Conservation (phyloP, 108 stramenopile species). For the Pseudonitzschia multistriata region DNA sequence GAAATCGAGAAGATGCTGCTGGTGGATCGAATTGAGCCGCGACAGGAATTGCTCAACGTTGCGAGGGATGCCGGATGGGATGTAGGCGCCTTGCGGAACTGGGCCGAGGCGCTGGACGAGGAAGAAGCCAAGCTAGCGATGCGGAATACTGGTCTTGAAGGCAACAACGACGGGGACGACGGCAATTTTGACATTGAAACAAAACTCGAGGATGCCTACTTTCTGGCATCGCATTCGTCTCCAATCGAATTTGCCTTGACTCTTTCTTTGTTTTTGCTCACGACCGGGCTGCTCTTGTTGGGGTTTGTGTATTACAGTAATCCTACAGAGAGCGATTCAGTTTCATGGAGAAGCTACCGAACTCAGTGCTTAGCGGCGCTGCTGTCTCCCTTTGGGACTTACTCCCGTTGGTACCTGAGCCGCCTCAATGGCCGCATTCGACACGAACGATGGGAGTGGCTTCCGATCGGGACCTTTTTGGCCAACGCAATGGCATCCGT, state of each 20-base stretch:
- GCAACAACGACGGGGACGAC: not conserved
- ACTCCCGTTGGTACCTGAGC: constrained; percentile 57
- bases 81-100: not conserved
- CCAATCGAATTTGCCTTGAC: not conserved
- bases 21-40: constrained; percentile 1
- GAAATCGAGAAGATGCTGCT: constrained; percentile 10
- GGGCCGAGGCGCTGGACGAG: not conserved
- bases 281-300: not conserved
- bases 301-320: not conserved
- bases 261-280: not conserved
- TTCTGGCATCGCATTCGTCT: not conserved
- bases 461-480: constrained; percentile 63
- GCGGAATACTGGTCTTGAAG: not conserved
- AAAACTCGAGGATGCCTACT: not conserved
- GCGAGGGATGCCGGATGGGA: constrained; percentile 10
- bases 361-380: constrained; percentile 36
- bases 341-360: not conserved
- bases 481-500: constrained; percentile 57
- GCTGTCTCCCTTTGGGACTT: constrained; percentile 63
- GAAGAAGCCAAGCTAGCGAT: not conserved
- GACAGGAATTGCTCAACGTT: not conserved
- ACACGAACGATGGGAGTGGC: constrained; percentile 34
- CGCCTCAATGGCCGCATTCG: constrained; percentile 37
- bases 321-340: not conserved
- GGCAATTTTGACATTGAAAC: not conserved